These are phyloP conservation scores for Gymnopilus dilepis DNA, from an alignment of 768 basidiomycete genomes.

Conservation along the genomic window DNA sequence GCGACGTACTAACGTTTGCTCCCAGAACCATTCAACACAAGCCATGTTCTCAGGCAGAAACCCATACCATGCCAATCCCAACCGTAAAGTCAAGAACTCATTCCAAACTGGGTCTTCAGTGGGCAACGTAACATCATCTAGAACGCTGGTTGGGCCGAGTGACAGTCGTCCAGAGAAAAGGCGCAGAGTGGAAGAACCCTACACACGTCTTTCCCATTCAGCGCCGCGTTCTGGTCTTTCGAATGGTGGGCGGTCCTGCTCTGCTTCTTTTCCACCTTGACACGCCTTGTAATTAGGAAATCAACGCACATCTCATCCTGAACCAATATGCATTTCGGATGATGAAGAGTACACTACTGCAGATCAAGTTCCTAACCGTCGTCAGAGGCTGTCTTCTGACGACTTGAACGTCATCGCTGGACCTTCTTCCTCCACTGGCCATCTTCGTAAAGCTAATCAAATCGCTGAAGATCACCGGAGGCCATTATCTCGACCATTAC, in stretches of 20 bases:
- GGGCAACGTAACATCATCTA: constrained; percentile 15
- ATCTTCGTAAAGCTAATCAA: neutral
- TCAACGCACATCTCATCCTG: neutral
- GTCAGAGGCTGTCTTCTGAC: constrained; percentile 7
- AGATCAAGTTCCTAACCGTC: neutral
- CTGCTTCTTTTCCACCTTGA: neutral
- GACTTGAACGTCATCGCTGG: constrained; percentile 3
- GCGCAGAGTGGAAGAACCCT: neutral
- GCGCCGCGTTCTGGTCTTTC: neutral
- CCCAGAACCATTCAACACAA: too few species aligned
- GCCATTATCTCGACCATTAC: neutral
- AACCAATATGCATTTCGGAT: neutral
- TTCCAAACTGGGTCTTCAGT: neutral
- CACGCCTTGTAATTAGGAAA: neutral
- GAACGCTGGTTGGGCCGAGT: constrained; percentile 1
- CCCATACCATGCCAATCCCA: constrained; percentile 9
- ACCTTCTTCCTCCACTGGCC: neutral
- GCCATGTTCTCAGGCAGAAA: constrained; percentile 1
- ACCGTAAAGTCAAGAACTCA: neutral
- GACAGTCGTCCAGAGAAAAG: neutral
- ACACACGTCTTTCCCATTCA: too few species aligned
- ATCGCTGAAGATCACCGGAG: neutral
- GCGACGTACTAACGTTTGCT: neutral
- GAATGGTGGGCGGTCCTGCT: neutral
- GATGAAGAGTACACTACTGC: neutral